phyloP scores from a whole-genome alignment of 495 filamentous ascomycete species.

The Aspergillus incahuasiensis region DNA sequence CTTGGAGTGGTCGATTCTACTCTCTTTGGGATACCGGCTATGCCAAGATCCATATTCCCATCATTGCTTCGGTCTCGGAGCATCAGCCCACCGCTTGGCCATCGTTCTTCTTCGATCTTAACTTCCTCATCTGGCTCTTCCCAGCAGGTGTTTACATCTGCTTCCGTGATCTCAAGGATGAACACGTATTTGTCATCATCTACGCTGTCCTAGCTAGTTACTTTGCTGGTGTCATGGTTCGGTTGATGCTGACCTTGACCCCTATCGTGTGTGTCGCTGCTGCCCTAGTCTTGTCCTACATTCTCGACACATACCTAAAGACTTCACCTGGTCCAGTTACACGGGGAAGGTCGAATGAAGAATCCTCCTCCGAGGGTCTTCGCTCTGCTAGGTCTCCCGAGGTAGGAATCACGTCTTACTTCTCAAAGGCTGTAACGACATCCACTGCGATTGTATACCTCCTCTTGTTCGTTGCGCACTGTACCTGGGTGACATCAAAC shows the following conservation, averaged over 20 bases:
- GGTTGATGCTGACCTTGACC: conserved; percentile 95
- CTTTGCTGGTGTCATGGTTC: conserved; percentile 99
- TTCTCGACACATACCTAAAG: conserved; percentile 81
- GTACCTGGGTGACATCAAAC: conserved; percentile 99
- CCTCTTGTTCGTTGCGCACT: conserved; percentile 91
- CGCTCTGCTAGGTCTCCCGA: conserved; percentile 67
- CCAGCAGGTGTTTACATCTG: conserved; percentile 98
- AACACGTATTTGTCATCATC: conserved; percentile 98
- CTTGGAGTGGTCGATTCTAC: conserved; percentile 99
- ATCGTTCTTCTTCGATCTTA: conserved; percentile 98
- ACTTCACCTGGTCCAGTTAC: conserved; percentile 45
- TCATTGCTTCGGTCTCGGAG: conserved; percentile 98
- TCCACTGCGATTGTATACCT: conserved; percentile 71
- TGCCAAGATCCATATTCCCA: conserved; percentile 98
- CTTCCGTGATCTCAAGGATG: conserved; percentile 87
- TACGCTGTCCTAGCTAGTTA: conserved; percentile 94
- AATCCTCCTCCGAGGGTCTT: conserved; percentile 51
- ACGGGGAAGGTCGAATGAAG: conserved; percentile 38
- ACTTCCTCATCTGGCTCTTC: conserved; percentile 98
- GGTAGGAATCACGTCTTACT: conserved; percentile 75
- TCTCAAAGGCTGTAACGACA: conserved; percentile 75
- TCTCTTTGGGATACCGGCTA: conserved; percentile 99
- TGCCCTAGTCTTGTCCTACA: conserved; percentile 80
- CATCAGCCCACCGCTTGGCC: conserved; percentile 99
- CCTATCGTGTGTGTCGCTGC: conserved; percentile 95